These are phyloP conservation scores for Globisporangium rhizosaccharum DNA, from an alignment of 352 stramenopile genomes.

Conservation along the genomic window DNA sequence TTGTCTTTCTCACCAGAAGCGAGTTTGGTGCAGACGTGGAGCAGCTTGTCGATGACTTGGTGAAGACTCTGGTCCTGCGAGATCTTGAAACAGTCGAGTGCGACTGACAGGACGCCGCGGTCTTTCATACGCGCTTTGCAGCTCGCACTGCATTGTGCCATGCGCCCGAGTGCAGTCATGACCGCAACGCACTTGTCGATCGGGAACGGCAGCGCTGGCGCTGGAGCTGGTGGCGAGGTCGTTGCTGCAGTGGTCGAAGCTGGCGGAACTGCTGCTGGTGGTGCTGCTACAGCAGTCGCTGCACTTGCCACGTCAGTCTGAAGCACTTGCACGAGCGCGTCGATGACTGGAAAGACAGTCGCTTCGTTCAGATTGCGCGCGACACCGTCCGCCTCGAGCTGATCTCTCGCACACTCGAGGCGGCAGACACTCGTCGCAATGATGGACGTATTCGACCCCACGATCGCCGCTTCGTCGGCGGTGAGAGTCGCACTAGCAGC, in stretches of 20 bases:
- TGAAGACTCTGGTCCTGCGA: conserved; percentile 23
- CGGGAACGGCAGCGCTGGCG: conserved; percentile 18
- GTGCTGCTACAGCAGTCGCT: conserved; percentile 8
- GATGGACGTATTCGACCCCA: conserved; percentile 24
- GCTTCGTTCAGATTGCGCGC: conserved; percentile 5
- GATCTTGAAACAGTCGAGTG: conserved; percentile 42
- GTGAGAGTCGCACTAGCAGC: neutral
- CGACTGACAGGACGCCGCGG: conserved; percentile 26
- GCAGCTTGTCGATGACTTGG: conserved; percentile 54
- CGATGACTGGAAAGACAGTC: conserved; percentile 18
- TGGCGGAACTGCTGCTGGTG: conserved; percentile 18
- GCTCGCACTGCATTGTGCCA: conserved; percentile 32
- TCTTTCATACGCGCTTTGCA: conserved; percentile 35
- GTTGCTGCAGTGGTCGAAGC: conserved; percentile 15
- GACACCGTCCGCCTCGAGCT: conserved; percentile 1
- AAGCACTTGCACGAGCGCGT: conserved; percentile 33
- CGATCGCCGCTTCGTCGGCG: conserved; percentile 17
- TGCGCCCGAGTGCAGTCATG: conserved; percentile 42
- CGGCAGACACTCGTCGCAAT: conserved; percentile 34
- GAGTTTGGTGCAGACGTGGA: conserved; percentile 33
- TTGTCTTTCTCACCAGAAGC: neutral
- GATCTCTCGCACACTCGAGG: conserved; percentile 29
- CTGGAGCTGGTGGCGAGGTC: conserved; percentile 12
- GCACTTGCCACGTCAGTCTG: conserved; percentile 29
- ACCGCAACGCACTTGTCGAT: conserved; percentile 23